phyloP scores from a whole-genome alignment of 1,284 basidiomycete species.

The Psilocybe mexicana region DNA sequence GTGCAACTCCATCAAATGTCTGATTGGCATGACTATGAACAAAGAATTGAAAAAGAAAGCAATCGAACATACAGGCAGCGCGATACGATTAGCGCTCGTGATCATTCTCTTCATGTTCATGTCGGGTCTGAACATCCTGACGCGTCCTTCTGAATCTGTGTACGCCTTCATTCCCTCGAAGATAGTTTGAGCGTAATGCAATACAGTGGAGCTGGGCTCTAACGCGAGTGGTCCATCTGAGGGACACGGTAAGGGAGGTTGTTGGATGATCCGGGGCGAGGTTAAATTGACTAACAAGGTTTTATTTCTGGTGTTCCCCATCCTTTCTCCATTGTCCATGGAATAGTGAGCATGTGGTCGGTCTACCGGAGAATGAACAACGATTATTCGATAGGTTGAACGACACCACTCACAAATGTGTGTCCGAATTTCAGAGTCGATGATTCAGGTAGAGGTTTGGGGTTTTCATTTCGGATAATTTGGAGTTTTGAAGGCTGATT shows the following conservation, averaged over 20 bases:
- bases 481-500: constrained; percentile 38
- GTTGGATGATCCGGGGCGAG: not conserved
- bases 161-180: constrained; percentile 99
- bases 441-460: constrained; percentile 52
- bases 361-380: constrained; percentile 49
- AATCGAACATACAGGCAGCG: constrained; percentile 66
- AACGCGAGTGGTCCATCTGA: constrained; percentile 75
- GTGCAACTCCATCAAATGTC: constrained; percentile 81
- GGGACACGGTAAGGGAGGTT: constrained; percentile 2
- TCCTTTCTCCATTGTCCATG: constrained; percentile 73
- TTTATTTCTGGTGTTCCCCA: constrained; percentile 86
- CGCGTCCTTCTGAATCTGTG: constrained; percentile 73
- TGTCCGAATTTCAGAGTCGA: constrained; percentile 66
- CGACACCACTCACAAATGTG: constrained; percentile 57
- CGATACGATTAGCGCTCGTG: constrained; percentile 69
- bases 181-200: constrained; percentile 90
- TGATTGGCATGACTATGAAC: constrained; percentile 4
- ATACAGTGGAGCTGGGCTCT: constrained; percentile 84
- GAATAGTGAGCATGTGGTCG: constrained; percentile 91
- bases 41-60: not conserved
- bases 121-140: constrained; percentile 93
- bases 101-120: constrained; percentile 99
- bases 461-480: constrained; percentile 49
- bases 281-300: constrained; percentile 60
- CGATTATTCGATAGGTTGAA: not conserved